These are phyloP conservation scores for Xanthoceras sorbifolium DNA, from an alignment of 345 rosid species.

Conservation along the genomic window DNA sequence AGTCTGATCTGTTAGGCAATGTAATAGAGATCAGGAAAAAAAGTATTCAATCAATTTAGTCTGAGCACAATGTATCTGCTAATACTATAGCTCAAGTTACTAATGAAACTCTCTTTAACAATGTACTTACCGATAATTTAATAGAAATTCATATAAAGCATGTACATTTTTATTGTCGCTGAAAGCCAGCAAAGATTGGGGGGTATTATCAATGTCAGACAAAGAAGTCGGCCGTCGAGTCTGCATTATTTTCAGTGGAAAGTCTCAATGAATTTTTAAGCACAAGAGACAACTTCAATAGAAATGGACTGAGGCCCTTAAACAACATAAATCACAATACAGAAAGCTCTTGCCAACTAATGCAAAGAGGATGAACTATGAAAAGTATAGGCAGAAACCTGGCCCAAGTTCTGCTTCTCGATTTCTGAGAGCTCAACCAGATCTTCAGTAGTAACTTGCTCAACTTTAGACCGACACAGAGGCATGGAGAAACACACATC, in stretches of 20 bases:
- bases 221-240: constrained; percentile 53
- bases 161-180: constrained; percentile 64
- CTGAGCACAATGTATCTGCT: not conserved
- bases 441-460: constrained; percentile 77
- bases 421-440: constrained; percentile 92
- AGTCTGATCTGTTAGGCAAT: constrained; percentile 14
- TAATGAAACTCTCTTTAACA: not conserved
- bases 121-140: constrained; percentile 74
- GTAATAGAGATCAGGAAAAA: constrained; percentile 16
- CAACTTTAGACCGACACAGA: constrained; percentile 81
- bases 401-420: constrained; percentile 89
- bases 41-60: not conserved
- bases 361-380: constrained; percentile 6
- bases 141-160: constrained; percentile 76
- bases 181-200: constrained; percentile 83
- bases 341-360: not conserved
- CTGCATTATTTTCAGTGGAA: constrained; percentile 51
- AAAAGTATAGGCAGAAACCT: constrained; percentile 57
- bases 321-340: not conserved
- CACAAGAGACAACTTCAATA: not conserved
- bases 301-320: not conserved
- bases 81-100: constrained; percentile 6
- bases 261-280: constrained; percentile 17
- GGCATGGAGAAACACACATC: constrained; percentile 93
- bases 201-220: constrained; percentile 74